Evolutionary conservation across 768 basidiomycete genomes (phyloP).

Genomic region (Boletus vermiculosoides): DNA sequence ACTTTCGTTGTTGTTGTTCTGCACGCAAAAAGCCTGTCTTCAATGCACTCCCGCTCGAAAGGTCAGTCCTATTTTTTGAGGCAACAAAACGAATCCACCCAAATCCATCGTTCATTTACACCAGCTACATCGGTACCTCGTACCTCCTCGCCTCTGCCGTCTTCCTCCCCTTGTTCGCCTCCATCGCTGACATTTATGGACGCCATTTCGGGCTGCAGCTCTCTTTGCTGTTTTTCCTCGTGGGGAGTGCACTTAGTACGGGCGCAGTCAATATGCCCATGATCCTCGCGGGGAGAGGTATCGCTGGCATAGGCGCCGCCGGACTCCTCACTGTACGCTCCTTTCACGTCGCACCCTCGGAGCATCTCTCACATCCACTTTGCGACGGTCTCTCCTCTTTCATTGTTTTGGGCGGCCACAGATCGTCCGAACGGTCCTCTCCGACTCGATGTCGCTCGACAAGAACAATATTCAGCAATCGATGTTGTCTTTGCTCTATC

Average conservation of each 20-base stretch:
- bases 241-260: slow-evolving; percentile 48
- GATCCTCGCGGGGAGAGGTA: slow-evolving; percentile 45
- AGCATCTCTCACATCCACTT: not conserved
- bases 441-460: slow-evolving; percentile 44
- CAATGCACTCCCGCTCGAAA: slow-evolving; percentile 27
- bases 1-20: too few relatives aligned
- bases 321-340: slow-evolving; percentile 37
- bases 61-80: slow-evolving; percentile 8
- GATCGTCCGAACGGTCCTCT: slow-evolving; percentile 44
- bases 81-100: not conserved
- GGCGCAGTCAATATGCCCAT: slow-evolving; percentile 46
- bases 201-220: slow-evolving; percentile 47
- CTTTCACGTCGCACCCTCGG: not conserved
- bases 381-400: too few relatives aligned
- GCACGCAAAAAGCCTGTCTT: slow-evolving; percentile 26
- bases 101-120: not conserved
- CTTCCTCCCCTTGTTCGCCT: slow-evolving; percentile 51
- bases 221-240: slow-evolving; percentile 43
- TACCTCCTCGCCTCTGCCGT: slow-evolving; percentile 53
- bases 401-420: not conserved
- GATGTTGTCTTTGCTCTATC: slow-evolving; percentile 43
- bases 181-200: slow-evolving; percentile 50
- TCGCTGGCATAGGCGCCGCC: slow-evolving; percentile 49
- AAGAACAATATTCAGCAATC: slow-evolving; percentile 43
- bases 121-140: slow-evolving; percentile 48